Conservation (phyloP, 1,284 basidiomycete species). For the Termitomyces sp. region DNA sequence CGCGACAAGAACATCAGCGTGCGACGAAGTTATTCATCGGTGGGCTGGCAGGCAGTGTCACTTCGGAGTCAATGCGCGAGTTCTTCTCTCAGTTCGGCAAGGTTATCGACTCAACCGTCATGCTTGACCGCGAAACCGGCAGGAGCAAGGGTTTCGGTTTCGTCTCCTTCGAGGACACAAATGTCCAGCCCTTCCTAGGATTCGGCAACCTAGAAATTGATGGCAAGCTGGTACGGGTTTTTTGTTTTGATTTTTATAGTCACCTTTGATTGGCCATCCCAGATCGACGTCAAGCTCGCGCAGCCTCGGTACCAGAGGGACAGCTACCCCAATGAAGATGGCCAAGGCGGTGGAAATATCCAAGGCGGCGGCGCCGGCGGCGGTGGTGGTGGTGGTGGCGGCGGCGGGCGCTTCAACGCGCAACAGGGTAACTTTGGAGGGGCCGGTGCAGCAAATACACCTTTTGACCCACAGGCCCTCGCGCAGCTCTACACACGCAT, state of each 20-base stretch:
- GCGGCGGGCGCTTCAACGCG: slow-evolving; percentile 13
- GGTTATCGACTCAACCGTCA: slow-evolving; percentile 96
- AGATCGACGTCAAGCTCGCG: slow-evolving; percentile 95
- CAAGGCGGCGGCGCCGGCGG: slow-evolving; percentile 6
- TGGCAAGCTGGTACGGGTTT: slow-evolving; percentile 68
- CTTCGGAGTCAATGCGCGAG: slow-evolving; percentile 87
- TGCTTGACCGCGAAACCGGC: slow-evolving; percentile 96
- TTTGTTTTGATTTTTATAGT: not conserved
- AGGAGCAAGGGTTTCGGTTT: slow-evolving; percentile 98
- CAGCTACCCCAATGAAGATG: slow-evolving; percentile 39
- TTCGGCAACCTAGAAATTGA: slow-evolving; percentile 87
- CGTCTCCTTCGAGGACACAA: slow-evolving; percentile 89
- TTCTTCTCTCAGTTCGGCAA: slow-evolving; percentile 91
- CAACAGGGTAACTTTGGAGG: slow-evolving; percentile 21
- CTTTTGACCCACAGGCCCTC: slow-evolving; percentile 78
- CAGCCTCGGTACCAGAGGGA: slow-evolving; percentile 83
- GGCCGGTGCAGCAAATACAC: slow-evolving; percentile 36
- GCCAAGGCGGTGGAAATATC: slow-evolving; percentile 21
- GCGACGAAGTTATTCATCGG: slow-evolving; percentile 96
- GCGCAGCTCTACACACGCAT: slow-evolving; percentile 79
- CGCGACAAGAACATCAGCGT: slow-evolving; percentile 88
- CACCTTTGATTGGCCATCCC: not conserved
- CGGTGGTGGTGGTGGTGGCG: slow-evolving; percentile 4
- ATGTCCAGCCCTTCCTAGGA: slow-evolving; percentile 80
- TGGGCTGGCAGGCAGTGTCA: slow-evolving; percentile 87